Evolutionary conservation across 345 rosid genomes (phyloP).

Genomic region (Linum lewisii): DNA sequence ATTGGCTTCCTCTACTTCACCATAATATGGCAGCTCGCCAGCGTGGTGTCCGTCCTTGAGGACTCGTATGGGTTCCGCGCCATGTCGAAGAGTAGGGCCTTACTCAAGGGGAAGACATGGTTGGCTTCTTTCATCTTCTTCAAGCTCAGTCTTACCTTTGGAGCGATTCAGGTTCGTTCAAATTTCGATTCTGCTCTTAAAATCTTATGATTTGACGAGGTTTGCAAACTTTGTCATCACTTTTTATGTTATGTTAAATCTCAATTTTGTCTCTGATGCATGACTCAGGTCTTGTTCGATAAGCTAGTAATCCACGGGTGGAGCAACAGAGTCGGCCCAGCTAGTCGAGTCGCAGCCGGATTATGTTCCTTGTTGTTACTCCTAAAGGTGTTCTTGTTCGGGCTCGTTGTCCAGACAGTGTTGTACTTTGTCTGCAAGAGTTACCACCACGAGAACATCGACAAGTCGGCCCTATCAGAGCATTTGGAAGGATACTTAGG

Average conservation of each 20-base stretch:
- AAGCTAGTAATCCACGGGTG: slow-evolving; percentile 24
- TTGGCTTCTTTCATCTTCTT: slow-evolving; percentile 11
- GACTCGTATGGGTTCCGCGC: slow-evolving; percentile 32
- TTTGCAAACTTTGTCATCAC: no score
- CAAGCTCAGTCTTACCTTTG: slow-evolving; percentile 7
- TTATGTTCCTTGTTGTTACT: slow-evolving; percentile 27
- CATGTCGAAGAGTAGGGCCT: slow-evolving; percentile 26
- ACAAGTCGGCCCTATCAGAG: slow-evolving; percentile 38
- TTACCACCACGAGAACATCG: slow-evolving; percentile 44
- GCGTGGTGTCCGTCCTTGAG: slow-evolving; percentile 42
- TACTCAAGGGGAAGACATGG: slow-evolving; percentile 38
- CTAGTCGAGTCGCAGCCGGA: slow-evolving; percentile 19
- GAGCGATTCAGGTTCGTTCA: neutral
- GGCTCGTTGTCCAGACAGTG: slow-evolving; percentile 37
- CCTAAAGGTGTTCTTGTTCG: slow-evolving; percentile 21
- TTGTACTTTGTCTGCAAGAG: slow-evolving; percentile 54
- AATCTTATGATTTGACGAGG: no score
- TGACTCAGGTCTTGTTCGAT: slow-evolving; percentile 6
- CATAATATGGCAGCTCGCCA: slow-evolving; percentile 41
- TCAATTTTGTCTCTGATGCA: no score
- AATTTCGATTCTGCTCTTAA: no score
- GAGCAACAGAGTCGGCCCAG: slow-evolving; percentile 3
- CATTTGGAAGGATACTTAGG: slow-evolving; percentile 46
- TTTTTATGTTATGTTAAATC: no score
- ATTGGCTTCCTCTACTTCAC: slow-evolving; percentile 29